Evolutionary conservation across 1,284 basidiomycete genomes (phyloP).

Genomic region (Leccinum holopus): DNA sequence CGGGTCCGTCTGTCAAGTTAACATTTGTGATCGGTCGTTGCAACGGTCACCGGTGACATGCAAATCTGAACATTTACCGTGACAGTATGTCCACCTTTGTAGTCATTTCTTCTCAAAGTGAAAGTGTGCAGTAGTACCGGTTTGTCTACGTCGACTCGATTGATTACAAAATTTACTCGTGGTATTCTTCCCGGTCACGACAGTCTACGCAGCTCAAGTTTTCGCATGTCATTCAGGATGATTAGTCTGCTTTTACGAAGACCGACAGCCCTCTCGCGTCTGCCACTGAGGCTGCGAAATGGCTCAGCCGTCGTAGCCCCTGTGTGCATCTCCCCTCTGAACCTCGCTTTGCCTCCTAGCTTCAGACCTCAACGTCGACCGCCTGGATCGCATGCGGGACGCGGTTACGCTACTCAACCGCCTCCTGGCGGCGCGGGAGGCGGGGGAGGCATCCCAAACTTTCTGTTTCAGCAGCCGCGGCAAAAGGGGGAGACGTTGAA

Average conservation of each 20-base stretch:
- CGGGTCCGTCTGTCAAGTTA: no score
- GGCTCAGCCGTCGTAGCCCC: conserved; percentile 16
- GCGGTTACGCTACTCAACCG: conserved; percentile 33
- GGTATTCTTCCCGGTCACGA: background rate
- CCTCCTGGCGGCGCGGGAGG: conserved; percentile 37
- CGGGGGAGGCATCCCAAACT: conserved; percentile 36
- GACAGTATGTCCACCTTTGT: no score
- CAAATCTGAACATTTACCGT: no score
- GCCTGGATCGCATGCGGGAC: background rate
- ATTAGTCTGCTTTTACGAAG: conserved; percentile 7
- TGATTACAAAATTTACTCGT: no score
- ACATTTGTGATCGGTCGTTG: no score
- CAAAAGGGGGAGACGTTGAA: no score
- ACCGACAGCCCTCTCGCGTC: conserved; percentile 8
- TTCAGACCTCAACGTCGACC: background rate
- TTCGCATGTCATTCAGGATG: conserved; percentile 12
- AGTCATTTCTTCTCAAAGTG: no score
- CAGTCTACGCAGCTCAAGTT: background rate
- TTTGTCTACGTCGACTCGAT: no score
- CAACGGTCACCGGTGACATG: no score
- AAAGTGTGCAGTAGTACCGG: no score
- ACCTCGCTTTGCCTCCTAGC: background rate
- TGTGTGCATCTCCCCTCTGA: background rate
- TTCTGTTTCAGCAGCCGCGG: no score
- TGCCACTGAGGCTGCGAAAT: conserved; percentile 22